Conservation (phyloP, 495 filamentous ascomycete genomes). For the Lasiosphaeria hispida region DNA sequence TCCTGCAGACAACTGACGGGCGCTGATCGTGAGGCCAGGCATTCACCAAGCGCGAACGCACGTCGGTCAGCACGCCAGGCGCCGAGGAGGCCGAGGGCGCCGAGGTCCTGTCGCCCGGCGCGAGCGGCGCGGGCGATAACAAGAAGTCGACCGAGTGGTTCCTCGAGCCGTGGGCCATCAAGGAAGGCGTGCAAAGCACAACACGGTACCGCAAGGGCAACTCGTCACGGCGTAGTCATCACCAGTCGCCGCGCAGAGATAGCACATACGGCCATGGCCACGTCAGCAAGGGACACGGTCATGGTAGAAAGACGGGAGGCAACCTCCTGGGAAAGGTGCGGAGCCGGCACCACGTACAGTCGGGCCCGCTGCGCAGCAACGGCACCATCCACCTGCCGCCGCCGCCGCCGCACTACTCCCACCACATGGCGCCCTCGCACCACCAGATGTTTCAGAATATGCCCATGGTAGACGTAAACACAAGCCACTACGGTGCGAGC, state of each 20-base stretch:
- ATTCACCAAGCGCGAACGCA: conserved; percentile 42
- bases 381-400: not conserved
- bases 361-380: not conserved
- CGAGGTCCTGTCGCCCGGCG: not conserved
- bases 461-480: no score
- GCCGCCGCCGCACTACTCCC: conserved; percentile 1
- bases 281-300: not conserved
- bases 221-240: conserved; percentile 17
- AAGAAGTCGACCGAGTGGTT: conserved; percentile 46
- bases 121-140: conserved; percentile 4
- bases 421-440: not conserved
- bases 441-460: not conserved
- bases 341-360: not conserved
- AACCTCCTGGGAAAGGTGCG: not conserved
- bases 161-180: conserved; percentile 39
- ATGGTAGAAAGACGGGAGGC: not conserved
- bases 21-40: conserved; percentile 28
- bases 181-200: conserved; percentile 43
- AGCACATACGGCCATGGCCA: not conserved
- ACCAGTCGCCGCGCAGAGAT: not conserved
- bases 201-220: conserved; percentile 48
- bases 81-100: not conserved
- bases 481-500: no score
- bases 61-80: conserved; percentile 13
- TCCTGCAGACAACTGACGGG: not conserved